Evolutionary conservation across 2,329 filamentous ascomycete genomes (phyloP).

Genomic region (Sarocladium kiliense): DNA sequence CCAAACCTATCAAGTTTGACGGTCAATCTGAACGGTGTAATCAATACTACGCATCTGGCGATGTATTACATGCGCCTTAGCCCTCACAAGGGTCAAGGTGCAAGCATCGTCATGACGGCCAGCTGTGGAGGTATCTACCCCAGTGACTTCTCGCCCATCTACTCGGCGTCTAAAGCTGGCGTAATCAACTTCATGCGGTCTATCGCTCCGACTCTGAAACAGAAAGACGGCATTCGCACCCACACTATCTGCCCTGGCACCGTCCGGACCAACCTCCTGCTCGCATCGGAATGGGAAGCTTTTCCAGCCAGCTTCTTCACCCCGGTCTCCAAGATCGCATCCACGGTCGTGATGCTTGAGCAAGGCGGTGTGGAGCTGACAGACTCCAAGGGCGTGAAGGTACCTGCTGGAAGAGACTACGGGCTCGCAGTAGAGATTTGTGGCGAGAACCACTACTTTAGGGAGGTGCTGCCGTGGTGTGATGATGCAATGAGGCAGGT

Average conservation of each 20-base stretch:
- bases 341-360: conserved; percentile 21
- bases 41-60: conserved; percentile 33
- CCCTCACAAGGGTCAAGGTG: conserved; percentile 15
- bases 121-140: conserved; percentile 25
- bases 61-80: conserved; percentile 33
- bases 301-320: conserved; percentile 26
- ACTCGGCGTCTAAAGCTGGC: conserved; percentile 26
- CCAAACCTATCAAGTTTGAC: conserved; percentile 23
- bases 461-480: conserved; percentile 18
- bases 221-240: conserved; percentile 22
- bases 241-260: conserved; percentile 27
- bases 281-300: conserved; percentile 20
- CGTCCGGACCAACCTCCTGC: conserved; percentile 24
- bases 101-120: conserved; percentile 23
- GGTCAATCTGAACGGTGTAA: conserved; percentile 29
- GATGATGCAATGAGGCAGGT: conserved; percentile 20
- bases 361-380: conserved; percentile 15
- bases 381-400: conserved; percentile 19
- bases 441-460: conserved; percentile 26
- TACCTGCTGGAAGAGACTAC: conserved; percentile 16
- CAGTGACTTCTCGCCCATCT: conserved; percentile 23
- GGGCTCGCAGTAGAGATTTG: conserved; percentile 24
- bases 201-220: conserved; percentile 19
- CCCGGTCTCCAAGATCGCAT: conserved; percentile 21
- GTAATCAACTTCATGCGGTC: conserved; percentile 28